Evolutionary conservation across 805 yeast genomes (phyloP), one percentile per base, ranked within the genome.

Genomic region (Lipomyces kockii): DNA sequence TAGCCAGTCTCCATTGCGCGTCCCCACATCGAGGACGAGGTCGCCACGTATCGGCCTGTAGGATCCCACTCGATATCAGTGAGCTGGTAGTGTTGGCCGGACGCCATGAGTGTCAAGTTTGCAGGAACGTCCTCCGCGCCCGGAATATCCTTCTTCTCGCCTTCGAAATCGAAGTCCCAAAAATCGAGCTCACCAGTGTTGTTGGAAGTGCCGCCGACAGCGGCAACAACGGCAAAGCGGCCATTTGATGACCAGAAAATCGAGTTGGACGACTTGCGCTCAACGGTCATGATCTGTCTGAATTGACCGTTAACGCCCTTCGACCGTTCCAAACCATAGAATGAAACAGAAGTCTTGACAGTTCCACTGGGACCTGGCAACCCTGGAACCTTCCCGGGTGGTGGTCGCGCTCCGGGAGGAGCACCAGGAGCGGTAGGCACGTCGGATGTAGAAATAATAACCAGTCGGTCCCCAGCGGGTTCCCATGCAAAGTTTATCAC

Each of bases 401-500:
- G 14, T 8, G 61, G 55, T 11, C 55, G 60, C 17, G 29, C 37
- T 12, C 32, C 51, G 4, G 62, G 35, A 8, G 63, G 39, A 61
- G 71, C 60, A 22, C 74, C 66, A 3, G 75, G 73, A 8, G 73
- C 66, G 32, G 78, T 80, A 56, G 76, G 77, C 71, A 81, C 80
- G 67, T 83, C 87, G 62, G 80, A 79, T 76, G 89, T 84, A 27
- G 95, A 87, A 74, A 94, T 87, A 61, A 89, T 85, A 68, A 90
- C 88, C 74, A 95, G 93, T 78, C 97, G 86, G 77, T 91, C 94
- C 49, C 94, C 89, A 72, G 83, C 86, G 75, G 99, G 97, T 82
- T 96, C 99, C 98, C 98, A 95, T 64, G 91, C 93, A 80, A 95
- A 90, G 78, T 89, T 89, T 63, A 90, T 80, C 55, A 92, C 94